Conservation (phyloP, 345 rosid species). For the Turnera subulata region DNA sequence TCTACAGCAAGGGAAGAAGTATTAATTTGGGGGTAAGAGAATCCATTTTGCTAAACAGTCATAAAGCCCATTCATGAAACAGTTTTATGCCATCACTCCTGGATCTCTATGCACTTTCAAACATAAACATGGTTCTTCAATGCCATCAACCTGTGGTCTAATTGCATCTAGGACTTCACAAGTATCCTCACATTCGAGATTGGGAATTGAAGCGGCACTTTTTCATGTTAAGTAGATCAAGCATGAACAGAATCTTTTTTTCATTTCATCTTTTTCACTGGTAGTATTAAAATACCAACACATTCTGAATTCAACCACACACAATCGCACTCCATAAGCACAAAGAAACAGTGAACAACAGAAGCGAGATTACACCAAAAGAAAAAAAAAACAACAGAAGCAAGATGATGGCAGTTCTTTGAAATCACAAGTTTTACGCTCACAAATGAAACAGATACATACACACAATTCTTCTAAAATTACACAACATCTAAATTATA, state of each 20-base stretch:
- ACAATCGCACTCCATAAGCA: too few species aligned
- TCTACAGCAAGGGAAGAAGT: conserved; percentile 33
- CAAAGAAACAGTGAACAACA: too few species aligned
- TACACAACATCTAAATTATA: conserved; percentile 8
- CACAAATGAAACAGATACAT: background rate
- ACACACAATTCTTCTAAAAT: conserved; percentile 3
- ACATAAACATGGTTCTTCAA: background rate
- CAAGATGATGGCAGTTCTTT: background rate
- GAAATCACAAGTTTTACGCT: background rate
- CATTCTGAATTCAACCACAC: too few species aligned
- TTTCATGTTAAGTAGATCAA: background rate
- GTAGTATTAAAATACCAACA: too few species aligned
- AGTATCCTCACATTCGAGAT: background rate
- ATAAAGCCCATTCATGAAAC: too few species aligned
- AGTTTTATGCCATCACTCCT: too few species aligned
- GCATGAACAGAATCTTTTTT: too few species aligned
- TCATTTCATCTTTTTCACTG: too few species aligned
- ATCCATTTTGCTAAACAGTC: too few species aligned
- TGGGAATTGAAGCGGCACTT: background rate
- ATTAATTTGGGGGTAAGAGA: background rate
- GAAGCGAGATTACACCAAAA: too few species aligned
- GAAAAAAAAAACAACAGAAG: background rate
- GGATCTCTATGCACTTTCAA: background rate
- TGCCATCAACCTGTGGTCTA: conserved; percentile 3
- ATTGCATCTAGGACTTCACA: background rate